Evolutionary conservation across 2,329 filamentous ascomycete genomes (phyloP).

Genomic region (Laburnicola sp.): DNA sequence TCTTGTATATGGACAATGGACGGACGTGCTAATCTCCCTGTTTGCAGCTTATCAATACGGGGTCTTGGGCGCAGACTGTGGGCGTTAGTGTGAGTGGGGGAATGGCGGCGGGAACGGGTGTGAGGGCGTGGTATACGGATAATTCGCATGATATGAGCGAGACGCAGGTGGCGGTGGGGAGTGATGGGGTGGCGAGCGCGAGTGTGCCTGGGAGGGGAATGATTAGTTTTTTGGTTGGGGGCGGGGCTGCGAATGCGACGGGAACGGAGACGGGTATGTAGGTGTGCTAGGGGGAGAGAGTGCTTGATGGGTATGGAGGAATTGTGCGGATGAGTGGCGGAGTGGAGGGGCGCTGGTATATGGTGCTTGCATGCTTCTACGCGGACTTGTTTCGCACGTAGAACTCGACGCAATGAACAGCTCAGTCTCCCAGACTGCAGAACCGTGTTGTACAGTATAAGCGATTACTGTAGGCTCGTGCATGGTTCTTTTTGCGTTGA

Average conservation of each 20-base stretch:
- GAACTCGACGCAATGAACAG: too few species aligned
- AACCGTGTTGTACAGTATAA: too few species aligned
- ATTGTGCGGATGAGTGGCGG: too few species aligned
- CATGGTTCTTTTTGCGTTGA: too few species aligned
- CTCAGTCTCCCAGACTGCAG: too few species aligned
- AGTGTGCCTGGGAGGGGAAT: slow-evolving; percentile 30
- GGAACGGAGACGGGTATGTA: too few species aligned
- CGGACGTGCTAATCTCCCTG: neutral
- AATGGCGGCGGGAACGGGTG: slow-evolving; percentile 10
- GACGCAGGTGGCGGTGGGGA: slow-evolving; percentile 19
- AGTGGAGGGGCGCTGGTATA: too few species aligned
- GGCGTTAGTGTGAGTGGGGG: slow-evolving; percentile 15
- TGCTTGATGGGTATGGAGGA: too few species aligned
- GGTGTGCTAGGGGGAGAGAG: too few species aligned
- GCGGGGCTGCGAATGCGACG: slow-evolving; percentile 11
- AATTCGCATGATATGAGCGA: slow-evolving; percentile 27
- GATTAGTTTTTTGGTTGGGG: slow-evolving; percentile 31
- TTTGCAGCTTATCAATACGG: slow-evolving; percentile 27
- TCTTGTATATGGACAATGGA: neutral
- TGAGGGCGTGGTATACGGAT: slow-evolving; percentile 32
- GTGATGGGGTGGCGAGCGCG: slow-evolving; percentile 28
- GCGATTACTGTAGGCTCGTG: too few species aligned
- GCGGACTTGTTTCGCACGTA: too few species aligned
- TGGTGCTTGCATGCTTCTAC: too few species aligned
- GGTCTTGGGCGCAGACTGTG: slow-evolving; percentile 24